phyloP scores from a whole-genome alignment of 495 filamentous ascomycete genomes.

The Penicillium verhagenii region DNA sequence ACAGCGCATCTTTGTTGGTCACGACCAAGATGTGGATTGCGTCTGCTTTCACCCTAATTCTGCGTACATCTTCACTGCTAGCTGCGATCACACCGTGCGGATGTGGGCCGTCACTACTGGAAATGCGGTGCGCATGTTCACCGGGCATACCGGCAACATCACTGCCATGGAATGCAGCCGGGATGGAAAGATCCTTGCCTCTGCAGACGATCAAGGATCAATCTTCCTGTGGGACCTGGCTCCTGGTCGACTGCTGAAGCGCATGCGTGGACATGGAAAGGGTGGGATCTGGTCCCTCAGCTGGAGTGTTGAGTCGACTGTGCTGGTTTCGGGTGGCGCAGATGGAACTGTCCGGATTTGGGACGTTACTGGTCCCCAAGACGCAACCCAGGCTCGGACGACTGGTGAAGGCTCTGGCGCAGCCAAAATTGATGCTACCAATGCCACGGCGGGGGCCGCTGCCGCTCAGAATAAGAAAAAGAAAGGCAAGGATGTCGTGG shows the following conservation, averaged over 20 bases:
- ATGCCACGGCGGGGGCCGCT: conserved; percentile 38
- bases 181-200: conserved; percentile 82
- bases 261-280: conserved; percentile 89
- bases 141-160: conserved; percentile 81
- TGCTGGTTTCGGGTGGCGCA: conserved; percentile 85
- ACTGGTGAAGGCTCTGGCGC: conserved; percentile 54
- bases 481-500: conserved; percentile 84
- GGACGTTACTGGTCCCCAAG: conserved; percentile 75
- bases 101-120: conserved; percentile 96
- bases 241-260: conserved; percentile 78
- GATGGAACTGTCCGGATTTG: conserved; percentile 91
- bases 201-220: conserved; percentile 77
- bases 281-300: conserved; percentile 90
- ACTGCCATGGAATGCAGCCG: conserved; percentile 81
- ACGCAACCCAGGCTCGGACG: conserved; percentile 54
- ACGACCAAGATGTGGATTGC: conserved; percentile 83
- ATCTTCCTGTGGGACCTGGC: conserved; percentile 94
- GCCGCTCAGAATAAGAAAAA: conserved; percentile 53
- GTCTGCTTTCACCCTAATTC: conserved; percentile 91
- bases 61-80: conserved; percentile 87
- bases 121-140: conserved; percentile 84
- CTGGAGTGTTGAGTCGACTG: conserved; percentile 85
- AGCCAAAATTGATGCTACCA: conserved; percentile 51
- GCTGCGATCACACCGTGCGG: conserved; percentile 83
- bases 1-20: conserved; percentile 85